Conservation (phyloP, 345 rosid genomes). For the Cardamine chenopodiifolia region DNA sequence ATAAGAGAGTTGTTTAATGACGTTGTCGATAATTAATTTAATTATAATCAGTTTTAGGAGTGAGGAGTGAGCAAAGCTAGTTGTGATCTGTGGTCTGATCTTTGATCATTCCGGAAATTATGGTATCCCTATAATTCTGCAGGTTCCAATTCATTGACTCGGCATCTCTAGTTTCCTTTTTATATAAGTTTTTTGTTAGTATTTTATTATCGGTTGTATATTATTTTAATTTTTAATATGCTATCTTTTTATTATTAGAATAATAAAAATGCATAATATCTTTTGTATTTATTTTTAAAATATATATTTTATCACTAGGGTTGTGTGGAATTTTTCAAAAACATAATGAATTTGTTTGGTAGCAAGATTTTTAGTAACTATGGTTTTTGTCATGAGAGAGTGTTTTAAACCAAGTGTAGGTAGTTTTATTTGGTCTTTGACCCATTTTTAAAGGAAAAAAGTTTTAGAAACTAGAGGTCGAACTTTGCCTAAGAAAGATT, state of each 20-base stretch:
- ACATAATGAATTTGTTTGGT: not conserved
- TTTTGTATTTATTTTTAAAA: not conserved
- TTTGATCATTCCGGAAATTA: conserved; percentile 24
- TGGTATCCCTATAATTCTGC: conserved; percentile 17
- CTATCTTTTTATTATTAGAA: not conserved
- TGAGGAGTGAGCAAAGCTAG: conserved; percentile 40
- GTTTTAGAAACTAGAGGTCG: no score
- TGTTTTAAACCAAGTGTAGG: not conserved
- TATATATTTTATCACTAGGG: not conserved
- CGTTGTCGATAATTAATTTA: conserved; percentile 25
- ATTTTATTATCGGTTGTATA: not conserved
- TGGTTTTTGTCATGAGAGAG: not conserved
- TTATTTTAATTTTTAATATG: not conserved
- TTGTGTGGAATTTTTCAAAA: no score
- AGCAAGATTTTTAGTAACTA: not conserved
- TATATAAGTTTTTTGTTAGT: not conserved
- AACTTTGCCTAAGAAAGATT: no score
- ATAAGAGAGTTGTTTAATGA: conserved; percentile 27
- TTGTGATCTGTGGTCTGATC: conserved; percentile 31
- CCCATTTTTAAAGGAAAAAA: not conserved
- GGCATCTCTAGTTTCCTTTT: not conserved
- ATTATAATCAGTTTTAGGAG: conserved; percentile 19
- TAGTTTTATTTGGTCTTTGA: not conserved
- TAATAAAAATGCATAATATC: not conserved
- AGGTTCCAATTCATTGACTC: conserved; percentile 20